A percentile compares a stretch with the other conserved stretches of the same genome.
These are phyloP conservation scores for Fusarium veterinarium DNA, from an alignment of 2,329 filamentous ascomycete species.

Conservation along the genomic window DNA sequence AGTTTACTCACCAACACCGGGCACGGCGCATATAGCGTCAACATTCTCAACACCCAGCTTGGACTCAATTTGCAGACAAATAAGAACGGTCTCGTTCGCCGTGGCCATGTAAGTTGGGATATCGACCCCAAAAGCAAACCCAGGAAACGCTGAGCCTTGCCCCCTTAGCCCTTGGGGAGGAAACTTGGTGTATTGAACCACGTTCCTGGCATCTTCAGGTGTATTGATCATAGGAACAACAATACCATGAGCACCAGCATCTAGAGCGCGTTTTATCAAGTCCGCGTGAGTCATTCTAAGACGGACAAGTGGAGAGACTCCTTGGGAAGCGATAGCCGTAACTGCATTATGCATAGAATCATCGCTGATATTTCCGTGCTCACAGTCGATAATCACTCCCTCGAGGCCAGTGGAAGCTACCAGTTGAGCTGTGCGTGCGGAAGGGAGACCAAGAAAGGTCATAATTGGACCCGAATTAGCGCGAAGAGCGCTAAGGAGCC, in stretches of 20 bases:
- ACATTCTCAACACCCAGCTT: not conserved
- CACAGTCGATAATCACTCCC: constrained; percentile 36
- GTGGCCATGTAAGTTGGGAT: not conserved
- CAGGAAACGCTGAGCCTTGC: not conserved
- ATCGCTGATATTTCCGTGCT: constrained; percentile 16
- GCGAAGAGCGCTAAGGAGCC: not conserved
- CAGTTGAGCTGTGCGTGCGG: not conserved
- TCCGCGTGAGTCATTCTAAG: not conserved
- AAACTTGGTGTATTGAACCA: not conserved
- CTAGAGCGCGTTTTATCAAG: not conserved
- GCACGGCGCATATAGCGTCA: not conserved
- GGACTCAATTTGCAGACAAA: not conserved
- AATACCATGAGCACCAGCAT: not conserved
- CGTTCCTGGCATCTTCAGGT: not conserved
- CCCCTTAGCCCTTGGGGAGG: not conserved
- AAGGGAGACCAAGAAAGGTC: not conserved
- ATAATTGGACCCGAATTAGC: not conserved
- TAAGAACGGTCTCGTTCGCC: not conserved
- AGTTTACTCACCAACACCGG: not conserved
- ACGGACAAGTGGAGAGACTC: constrained; percentile 2
- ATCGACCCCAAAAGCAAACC: not conserved
- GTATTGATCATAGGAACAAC: not conserved
- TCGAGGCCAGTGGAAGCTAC: not conserved
- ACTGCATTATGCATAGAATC: constrained; percentile 19
- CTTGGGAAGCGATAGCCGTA: constrained; percentile 7